These are phyloP conservation scores for Pseudonitzschia pungens DNA, from an alignment of 108 stramenopile genomes.

Conservation along the genomic window DNA sequence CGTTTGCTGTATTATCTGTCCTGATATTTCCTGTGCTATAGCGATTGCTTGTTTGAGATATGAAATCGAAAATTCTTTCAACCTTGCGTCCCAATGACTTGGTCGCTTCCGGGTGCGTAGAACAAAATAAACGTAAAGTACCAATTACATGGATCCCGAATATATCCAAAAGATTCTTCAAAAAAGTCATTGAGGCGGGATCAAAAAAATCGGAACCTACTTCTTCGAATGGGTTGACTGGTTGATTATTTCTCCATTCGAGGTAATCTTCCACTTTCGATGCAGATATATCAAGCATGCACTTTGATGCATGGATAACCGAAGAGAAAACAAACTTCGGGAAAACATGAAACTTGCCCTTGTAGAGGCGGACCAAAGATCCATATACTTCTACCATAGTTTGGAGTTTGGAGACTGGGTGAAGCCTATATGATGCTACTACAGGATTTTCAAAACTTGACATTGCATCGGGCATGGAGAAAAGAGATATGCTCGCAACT, in stretches of 20 bases:
- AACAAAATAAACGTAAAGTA: conserved; percentile 8
- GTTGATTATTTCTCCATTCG: conserved; percentile 33
- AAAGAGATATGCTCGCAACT: conserved; percentile 18
- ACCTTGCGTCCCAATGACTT: conserved; percentile 3
- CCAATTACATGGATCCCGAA: conserved; percentile 13
- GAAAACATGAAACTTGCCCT: conserved; percentile 18
- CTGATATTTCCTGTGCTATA: not conserved
- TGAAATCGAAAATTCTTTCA: conserved; percentile 13
- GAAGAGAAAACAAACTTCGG: conserved; percentile 10
- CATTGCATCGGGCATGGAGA: conserved; percentile 9
- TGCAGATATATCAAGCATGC: conserved; percentile 18
- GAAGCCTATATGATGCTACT: not conserved
- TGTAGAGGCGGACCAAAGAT: conserved; percentile 15
- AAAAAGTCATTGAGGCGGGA: conserved; percentile 15
- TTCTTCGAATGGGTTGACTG: not conserved
- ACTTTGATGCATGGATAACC: conserved; percentile 15
- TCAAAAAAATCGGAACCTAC: conserved; percentile 8
- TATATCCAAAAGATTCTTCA: conserved; percentile 19
- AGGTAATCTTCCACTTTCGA: conserved; percentile 7
- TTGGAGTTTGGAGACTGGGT: conserved; percentile 19
- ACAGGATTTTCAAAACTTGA: not conserved
- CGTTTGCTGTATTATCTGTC: not conserved
- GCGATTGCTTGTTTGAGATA: conserved; percentile 10
- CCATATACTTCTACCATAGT: conserved; percentile 18
- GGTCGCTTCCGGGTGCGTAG: conserved; percentile 2